Conservation (phyloP, 345 rosid genomes). For the Capsella bursapastoris region DNA sequence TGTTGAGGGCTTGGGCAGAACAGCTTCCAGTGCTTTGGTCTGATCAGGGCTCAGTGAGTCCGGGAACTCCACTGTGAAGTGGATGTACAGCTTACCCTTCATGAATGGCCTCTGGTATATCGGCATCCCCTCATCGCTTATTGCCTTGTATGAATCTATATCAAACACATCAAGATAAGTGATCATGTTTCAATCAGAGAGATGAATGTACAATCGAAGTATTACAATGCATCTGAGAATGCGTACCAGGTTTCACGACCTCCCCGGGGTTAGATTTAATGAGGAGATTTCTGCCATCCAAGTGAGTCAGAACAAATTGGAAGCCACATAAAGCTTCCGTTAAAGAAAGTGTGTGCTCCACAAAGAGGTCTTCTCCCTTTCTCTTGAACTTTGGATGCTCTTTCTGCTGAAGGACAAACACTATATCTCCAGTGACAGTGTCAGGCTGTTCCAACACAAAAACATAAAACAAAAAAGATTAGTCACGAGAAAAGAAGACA, state of each 20-base stretch:
- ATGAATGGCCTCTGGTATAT: slow-evolving; percentile 69
- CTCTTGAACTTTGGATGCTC: slow-evolving; percentile 75
- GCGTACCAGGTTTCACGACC: slow-evolving; percentile 70
- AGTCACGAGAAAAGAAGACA: not conserved
- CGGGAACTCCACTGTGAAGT: slow-evolving; percentile 67
- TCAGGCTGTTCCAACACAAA: slow-evolving; percentile 58
- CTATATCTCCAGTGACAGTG: slow-evolving; percentile 72
- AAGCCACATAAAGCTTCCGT: slow-evolving; percentile 82
- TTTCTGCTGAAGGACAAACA: slow-evolving; percentile 68
- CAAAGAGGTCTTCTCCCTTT: slow-evolving; percentile 77
- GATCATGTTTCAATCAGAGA: not conserved
- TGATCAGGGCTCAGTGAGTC: slow-evolving; percentile 61
- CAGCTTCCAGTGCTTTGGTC: slow-evolving; percentile 54
- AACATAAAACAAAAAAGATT: not conserved
- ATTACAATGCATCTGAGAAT: not conserved
- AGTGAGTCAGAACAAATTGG: slow-evolving; percentile 66
- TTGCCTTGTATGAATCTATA: slow-evolving; percentile 68
- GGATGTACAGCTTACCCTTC: slow-evolving; percentile 76
- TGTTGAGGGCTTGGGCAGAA: slow-evolving; percentile 53
- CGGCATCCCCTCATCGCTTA: slow-evolving; percentile 85
- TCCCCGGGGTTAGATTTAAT: slow-evolving; percentile 77
- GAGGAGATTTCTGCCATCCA: slow-evolving; percentile 80
- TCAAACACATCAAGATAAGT: not conserved
- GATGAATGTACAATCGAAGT: not conserved
- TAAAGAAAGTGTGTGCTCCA: slow-evolving; percentile 71